Conservation (phyloP, 2,329 filamentous ascomycete genomes). For the Alternaria atra region DNA sequence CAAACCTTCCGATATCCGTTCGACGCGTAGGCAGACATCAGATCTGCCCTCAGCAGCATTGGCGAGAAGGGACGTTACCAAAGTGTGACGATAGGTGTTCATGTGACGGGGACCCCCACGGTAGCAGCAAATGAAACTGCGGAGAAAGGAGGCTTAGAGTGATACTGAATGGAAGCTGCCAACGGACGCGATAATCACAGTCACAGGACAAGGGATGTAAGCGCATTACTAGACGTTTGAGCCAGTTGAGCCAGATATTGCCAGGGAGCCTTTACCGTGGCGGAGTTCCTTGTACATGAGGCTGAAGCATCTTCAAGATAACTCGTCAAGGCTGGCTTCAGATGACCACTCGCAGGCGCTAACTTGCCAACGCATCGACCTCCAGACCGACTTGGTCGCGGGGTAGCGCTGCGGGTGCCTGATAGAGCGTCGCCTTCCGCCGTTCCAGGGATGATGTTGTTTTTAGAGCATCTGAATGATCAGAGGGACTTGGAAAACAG, state of each 20-base stretch:
- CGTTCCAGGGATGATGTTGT: conserved; percentile 35
- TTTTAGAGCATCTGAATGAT: conserved; percentile 45
- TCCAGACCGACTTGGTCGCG: conserved; percentile 45
- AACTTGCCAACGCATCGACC: conserved; percentile 51
- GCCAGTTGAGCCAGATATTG: conserved; percentile 40
- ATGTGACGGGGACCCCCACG: conserved; percentile 42
- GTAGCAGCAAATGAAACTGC: conserved; percentile 37
- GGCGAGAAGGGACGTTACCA: conserved; percentile 27
- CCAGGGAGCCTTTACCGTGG: conserved; percentile 49
- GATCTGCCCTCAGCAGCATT: conserved; percentile 25
- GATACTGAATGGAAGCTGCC: conserved; percentile 24
- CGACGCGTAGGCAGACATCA: conserved; percentile 23
- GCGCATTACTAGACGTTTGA: conserved; percentile 52
- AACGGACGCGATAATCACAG: conserved; percentile 34
- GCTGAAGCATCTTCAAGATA: conserved; percentile 43
- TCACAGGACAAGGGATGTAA: conserved; percentile 39
- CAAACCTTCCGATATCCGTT: conserved; percentile 5
- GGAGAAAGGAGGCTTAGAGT: conserved; percentile 32
- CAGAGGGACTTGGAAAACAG: conserved; percentile 25
- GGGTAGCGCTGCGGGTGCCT: conserved; percentile 48
- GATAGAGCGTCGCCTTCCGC: conserved; percentile 37
- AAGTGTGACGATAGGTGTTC: conserved; percentile 20
- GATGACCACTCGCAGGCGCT: conserved; percentile 50
- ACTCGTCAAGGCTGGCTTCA: conserved; percentile 41
- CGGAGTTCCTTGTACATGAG: conserved; percentile 47